A percentile compares a stretch with the other conserved stretches of the same genome.
Conservation (phyloP, 176 grass and related monocot genomes). For the Aegilops tauschii region DNA sequence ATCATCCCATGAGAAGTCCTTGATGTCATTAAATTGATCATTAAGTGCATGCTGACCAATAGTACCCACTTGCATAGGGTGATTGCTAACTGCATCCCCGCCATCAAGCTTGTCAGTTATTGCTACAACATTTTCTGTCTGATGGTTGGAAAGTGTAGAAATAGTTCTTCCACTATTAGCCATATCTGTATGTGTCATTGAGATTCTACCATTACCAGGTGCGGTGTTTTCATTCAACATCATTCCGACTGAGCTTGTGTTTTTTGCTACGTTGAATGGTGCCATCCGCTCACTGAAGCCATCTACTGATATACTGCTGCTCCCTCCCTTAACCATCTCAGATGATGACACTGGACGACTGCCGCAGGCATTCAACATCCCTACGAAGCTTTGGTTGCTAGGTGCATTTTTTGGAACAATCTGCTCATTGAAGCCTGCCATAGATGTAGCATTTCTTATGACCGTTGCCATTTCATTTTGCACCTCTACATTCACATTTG, state of each 20-base stretch:
- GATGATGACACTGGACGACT: too few relatives aligned
- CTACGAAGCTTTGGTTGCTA: not conserved
- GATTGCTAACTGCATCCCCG: not conserved
- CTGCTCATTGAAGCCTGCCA: not conserved
- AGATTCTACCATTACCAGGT: not conserved
- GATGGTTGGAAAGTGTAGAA: constrained; percentile 14
- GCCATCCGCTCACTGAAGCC: not conserved
- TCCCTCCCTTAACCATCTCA: not conserved
- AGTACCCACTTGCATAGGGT: not conserved
- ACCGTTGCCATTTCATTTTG: not conserved
- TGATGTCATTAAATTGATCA: not conserved
- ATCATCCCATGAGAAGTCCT: too few relatives aligned
- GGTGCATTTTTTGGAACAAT: not conserved
- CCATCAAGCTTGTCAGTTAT: not conserved
- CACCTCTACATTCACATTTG: too few relatives aligned
- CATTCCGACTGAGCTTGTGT: not conserved
- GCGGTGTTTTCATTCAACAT: not conserved
- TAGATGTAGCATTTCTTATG: not conserved
- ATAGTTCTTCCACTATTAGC: constrained; percentile 19
- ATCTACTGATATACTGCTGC: not conserved
- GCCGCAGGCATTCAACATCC: not conserved
- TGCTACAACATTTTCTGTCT: not conserved
- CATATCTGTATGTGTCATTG: not conserved
- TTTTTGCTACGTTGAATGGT: constrained; percentile 12
- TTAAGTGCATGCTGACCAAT: not conserved